These are phyloP conservation scores for Alternaria novae-zelandiae DNA, from an alignment of 2,329 filamentous ascomycete genomes.

Conservation along the genomic window DNA sequence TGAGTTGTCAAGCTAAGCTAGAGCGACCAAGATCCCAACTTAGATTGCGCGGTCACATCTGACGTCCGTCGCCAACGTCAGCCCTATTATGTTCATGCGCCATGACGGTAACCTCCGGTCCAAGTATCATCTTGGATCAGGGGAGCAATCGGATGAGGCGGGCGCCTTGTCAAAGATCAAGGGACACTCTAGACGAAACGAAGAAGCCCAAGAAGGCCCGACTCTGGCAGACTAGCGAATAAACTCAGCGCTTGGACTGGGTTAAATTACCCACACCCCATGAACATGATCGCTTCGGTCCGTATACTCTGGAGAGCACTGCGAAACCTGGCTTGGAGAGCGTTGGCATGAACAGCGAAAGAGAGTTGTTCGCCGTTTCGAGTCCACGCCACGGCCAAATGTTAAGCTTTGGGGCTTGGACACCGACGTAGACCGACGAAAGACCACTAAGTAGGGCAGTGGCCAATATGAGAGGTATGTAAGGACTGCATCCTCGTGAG, in stretches of 20 bases:
- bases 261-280: background rate
- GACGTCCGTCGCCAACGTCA: background rate
- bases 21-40: background rate
- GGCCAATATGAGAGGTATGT: background rate
- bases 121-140: background rate
- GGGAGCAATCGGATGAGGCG: constrained; percentile 2
- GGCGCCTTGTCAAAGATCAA: background rate
- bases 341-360: background rate
- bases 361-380: constrained; percentile 1
- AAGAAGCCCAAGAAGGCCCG: constrained; percentile 8
- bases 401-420: constrained; percentile 7
- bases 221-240: background rate
- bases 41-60: background rate
- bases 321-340: background rate
- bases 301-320: background rate
- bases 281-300: constrained; percentile 6
- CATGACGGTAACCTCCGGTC: background rate
- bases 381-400: constrained; percentile 13
- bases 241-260: constrained; percentile 5
- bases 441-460: background rate
- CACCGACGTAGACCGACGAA: constrained; percentile 10
- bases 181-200: constrained; percentile 8
- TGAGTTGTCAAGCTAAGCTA: background rate
- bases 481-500: background rate
- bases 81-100: background rate